Evolutionary conservation across 306 rosid species (phyloP).

Genomic region (Quercus glauca): DNA sequence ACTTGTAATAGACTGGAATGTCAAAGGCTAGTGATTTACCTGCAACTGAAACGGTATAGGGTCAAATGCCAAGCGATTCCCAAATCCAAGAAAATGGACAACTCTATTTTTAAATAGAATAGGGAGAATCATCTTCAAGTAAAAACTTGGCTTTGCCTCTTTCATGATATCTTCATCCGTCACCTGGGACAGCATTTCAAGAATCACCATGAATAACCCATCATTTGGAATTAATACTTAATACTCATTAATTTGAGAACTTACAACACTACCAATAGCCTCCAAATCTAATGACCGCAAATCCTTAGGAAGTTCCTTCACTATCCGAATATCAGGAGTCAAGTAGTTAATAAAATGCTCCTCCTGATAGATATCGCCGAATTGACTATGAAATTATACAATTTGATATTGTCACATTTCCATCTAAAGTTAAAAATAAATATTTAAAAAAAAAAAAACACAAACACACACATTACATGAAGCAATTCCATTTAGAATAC

Average conservation of each 20-base stretch:
- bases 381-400: constrained; percentile 70
- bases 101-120: constrained; percentile 76
- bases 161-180: constrained; percentile 79
- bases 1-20: constrained; percentile 12
- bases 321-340: constrained; percentile 88
- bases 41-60: constrained; percentile 80
- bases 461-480: constrained; percentile 9
- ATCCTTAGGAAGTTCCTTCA: constrained; percentile 80
- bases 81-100: constrained; percentile 89
- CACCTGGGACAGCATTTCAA: constrained; percentile 54
- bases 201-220: constrained; percentile 22
- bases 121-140: constrained; percentile 72
- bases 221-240: constrained; percentile 7
- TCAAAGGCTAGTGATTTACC: constrained; percentile 51
- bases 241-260: constrained; percentile 24
- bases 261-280: constrained; percentile 83
- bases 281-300: constrained; percentile 81
- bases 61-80: constrained; percentile 96
- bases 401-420: constrained; percentile 33
- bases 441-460: too few species aligned
- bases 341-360: constrained; percentile 83
- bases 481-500: constrained; percentile 10
- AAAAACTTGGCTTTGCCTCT: constrained; percentile 95
- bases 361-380: constrained; percentile 90
- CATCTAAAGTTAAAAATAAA: constrained; percentile 23